Evolutionary conservation across 1,284 basidiomycete genomes (phyloP).

Genomic region (Xerocomus amazonicus): DNA sequence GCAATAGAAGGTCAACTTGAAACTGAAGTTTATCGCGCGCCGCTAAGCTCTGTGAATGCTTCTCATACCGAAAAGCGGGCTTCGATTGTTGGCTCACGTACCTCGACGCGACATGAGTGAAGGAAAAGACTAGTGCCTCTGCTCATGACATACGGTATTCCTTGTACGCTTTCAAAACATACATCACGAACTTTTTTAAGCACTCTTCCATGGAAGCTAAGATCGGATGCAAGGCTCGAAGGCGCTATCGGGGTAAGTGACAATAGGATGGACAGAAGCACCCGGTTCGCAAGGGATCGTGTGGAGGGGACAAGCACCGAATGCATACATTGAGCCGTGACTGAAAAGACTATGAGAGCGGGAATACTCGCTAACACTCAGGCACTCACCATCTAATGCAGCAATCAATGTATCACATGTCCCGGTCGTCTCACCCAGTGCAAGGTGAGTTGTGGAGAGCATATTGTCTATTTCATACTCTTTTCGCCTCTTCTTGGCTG

Average conservation of each 20-base stretch:
- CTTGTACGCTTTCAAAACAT: conserved; percentile 47
- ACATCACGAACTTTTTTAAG: conserved; percentile 43
- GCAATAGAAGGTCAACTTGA: conserved; percentile 61
- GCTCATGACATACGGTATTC: conserved; percentile 55
- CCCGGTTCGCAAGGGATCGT: conserved; percentile 55
- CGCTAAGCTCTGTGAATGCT: conserved; percentile 14
- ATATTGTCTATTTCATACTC: conserved; percentile 79
- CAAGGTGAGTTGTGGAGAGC: conserved; percentile 52
- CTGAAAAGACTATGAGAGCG: conserved; percentile 35
- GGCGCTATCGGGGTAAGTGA: conserved; percentile 54
- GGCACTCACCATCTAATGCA: conserved; percentile 58
- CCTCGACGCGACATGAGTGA: conserved; percentile 32
- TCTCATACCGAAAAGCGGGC: neutral
- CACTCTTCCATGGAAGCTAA: conserved; percentile 44
- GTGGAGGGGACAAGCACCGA: conserved; percentile 49
- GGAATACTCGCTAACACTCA: neutral
- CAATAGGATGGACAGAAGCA: conserved; percentile 56
- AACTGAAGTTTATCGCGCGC: conserved; percentile 31
- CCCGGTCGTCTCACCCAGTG: conserved; percentile 45
- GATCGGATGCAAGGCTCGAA: conserved; percentile 53
- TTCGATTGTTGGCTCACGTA: conserved; percentile 14
- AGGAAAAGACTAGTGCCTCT: conserved; percentile 56
- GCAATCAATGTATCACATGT: conserved; percentile 55
- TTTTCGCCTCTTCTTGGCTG: conserved; percentile 72
- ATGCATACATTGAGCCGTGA: conserved; percentile 46